Base-by-base conservation (phyloP, 306 rosid species). In the Gleditsia sinensis region DNA sequence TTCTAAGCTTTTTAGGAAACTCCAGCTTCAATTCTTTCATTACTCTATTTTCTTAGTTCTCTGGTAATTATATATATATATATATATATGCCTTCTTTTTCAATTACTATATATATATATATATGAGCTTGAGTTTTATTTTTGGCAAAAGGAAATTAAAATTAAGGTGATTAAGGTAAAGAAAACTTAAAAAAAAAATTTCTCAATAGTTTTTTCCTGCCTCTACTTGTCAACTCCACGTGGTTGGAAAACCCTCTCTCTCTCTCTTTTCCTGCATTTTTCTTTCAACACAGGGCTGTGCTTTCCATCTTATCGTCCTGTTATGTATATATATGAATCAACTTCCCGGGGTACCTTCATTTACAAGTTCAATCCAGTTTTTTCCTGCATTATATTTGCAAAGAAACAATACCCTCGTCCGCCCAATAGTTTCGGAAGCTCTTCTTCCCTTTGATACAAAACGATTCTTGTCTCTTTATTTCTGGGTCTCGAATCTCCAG, bases 401-500 rank as follows among this genome's bases (percentile, higher is more conserved):
- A 32, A 3, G 2, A 30, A 25, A 68, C 13, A 45, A 28, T 48
- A 60, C 32, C 36, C 16, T 67, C 43, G 39, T 50, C 6, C 64
- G 17, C 68, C 79, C 75, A 37, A 54, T 45, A 45, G 43, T 54
- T 7, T 73, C 45, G 27, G 68, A 72, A 23, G 14, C 36, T 21
- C 46, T 42, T 17, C 16, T 67, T 24, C 74, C 74, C 28, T 37
- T 53, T 54, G 4, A 3, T 67, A 55, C n/a, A 57, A 23, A 50
- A n/a, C 54, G 58, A 74, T 75, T 75, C 30, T 34, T 58, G 25
- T 58, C 66, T 49, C 66, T 76, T 58, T 16, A 48, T 42, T 82
- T 71, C 40, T 75, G 60, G 51, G 56, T 80, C 67, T 19, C 58
- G 39, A 62, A 66, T 88, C 89, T 82, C 55, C 27, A 85, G 97